Conservation (phyloP, 495 filamentous ascomycete genomes). For the Aspergillus carlsbadensis region DNA sequence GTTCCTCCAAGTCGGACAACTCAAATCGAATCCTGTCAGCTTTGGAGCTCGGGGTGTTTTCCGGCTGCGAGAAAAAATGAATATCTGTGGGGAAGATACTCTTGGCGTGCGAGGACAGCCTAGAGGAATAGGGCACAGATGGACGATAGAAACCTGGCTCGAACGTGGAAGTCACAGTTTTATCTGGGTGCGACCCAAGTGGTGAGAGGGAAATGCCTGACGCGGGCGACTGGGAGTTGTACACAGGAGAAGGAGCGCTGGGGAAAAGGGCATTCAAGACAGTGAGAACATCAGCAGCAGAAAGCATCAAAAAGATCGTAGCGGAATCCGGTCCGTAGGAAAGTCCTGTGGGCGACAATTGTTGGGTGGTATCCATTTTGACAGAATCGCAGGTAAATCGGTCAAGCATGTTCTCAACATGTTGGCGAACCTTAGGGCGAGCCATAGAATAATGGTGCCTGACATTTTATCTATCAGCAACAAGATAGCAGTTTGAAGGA, state of each 20-base stretch:
- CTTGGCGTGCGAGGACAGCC: constrained; percentile 20
- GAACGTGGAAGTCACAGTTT: constrained; percentile 5
- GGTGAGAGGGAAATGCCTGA: constrained; percentile 18
- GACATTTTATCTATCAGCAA: neutral
- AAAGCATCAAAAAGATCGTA: constrained; percentile 41
- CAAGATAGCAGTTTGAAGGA: neutral
- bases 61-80: constrained; percentile 25
- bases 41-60: constrained; percentile 26
- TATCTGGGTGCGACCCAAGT: constrained; percentile 14
- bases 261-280: constrained; percentile 46
- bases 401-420: constrained; percentile 73
- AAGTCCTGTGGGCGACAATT: neutral
- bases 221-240: constrained; percentile 27
- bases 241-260: constrained; percentile 22
- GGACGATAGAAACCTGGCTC: constrained; percentile 34
- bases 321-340: constrained; percentile 21
- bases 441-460: constrained; percentile 43
- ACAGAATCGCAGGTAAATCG: constrained; percentile 47
- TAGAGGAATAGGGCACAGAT: constrained; percentile 15
- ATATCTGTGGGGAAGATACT: constrained; percentile 32
- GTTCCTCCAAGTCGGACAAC: constrained; percentile 39
- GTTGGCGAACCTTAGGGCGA: constrained; percentile 60
- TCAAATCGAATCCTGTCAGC: constrained; percentile 48
- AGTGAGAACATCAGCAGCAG: constrained; percentile 38
- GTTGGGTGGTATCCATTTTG: constrained; percentile 4